Percentiles rank a stretch among this genome's conserved stretches.
Evolutionary conservation across 164 flowering plant genomes (phyloP).

Genomic region (Annona cherimola): DNA sequence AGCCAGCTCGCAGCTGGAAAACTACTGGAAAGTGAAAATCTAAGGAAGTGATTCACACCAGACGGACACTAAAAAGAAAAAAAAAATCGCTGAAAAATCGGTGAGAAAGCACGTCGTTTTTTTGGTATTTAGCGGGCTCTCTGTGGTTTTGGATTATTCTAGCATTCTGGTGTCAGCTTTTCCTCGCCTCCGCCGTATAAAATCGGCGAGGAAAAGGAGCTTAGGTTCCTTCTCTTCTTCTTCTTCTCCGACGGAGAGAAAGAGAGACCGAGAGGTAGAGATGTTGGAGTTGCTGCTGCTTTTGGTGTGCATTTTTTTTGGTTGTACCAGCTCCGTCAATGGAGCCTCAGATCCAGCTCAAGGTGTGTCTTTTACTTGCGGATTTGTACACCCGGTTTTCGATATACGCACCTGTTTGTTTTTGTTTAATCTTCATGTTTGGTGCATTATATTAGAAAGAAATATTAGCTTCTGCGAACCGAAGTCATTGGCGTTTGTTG

Average conservation of each 20-base stretch:
- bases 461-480: not conserved
- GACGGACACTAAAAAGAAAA: not conserved
- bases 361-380: slow-evolving; percentile 24
- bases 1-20: not conserved
- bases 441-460: not conserved
- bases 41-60: not conserved
- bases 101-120: slow-evolving; percentile 6
- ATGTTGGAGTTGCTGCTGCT: slow-evolving; percentile 21
- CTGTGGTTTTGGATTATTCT: slow-evolving; percentile 51
- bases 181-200: slow-evolving; percentile 3
- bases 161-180: slow-evolving; percentile 50
- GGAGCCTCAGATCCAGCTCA: slow-evolving; percentile 47
- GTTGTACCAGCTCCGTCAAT: slow-evolving; percentile 23
- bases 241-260: not conserved
- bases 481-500: not conserved
- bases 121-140: slow-evolving; percentile 7
- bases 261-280: not conserved
- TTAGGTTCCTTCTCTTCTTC: not conserved
- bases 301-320: slow-evolving; percentile 29
- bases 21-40: not conserved
- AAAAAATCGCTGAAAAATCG: not conserved
- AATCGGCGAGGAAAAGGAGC: slow-evolving; percentile 1
- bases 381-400: not conserved
- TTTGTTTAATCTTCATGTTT: not conserved
- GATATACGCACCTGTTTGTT: not conserved